Evolutionary conservation across 2,329 filamentous ascomycete genomes (phyloP).

Genomic region (Cytospora piceae): DNA sequence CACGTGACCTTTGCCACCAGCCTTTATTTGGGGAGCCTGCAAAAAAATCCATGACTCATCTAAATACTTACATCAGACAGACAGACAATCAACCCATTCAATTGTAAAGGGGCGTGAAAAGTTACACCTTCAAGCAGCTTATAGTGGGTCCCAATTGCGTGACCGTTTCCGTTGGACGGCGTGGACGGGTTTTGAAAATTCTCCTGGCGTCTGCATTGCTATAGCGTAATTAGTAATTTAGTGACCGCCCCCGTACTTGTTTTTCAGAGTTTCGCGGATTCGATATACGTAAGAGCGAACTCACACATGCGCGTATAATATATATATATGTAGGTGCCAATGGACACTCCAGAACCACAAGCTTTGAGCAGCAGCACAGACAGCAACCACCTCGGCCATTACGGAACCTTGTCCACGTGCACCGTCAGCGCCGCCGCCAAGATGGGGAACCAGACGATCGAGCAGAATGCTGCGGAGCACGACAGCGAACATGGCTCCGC

Average conservation of each 20-base stretch:
- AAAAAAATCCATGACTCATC: no score
- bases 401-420: slow-evolving; percentile 11
- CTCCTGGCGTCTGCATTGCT: neutral
- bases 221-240: slow-evolving; percentile 19
- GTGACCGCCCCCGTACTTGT: neutral
- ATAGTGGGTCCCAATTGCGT: slow-evolving; percentile 20
- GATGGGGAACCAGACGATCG: slow-evolving; percentile 12
- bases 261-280: neutral
- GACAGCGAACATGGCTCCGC: slow-evolving; percentile 22
- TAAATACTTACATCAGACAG: no score
- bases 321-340: neutral
- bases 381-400: neutral
- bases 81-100: no score
- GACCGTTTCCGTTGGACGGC: slow-evolving; percentile 7
- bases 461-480: slow-evolving; percentile 1
- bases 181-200: slow-evolving; percentile 1
- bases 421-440: slow-evolving; percentile 2
- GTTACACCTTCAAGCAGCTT: neutral
- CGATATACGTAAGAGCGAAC: neutral
- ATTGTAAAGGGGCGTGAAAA: no score
- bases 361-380: slow-evolving; percentile 1
- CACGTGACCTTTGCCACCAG: no score
- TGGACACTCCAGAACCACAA: slow-evolving; percentile 7
- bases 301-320: neutral
- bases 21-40: no score